Evolutionary conservation across 2,329 filamentous ascomycete species (phyloP), one percentile per base, ranked within the genome.

Genomic region (Cercospora brassicicola): DNA sequence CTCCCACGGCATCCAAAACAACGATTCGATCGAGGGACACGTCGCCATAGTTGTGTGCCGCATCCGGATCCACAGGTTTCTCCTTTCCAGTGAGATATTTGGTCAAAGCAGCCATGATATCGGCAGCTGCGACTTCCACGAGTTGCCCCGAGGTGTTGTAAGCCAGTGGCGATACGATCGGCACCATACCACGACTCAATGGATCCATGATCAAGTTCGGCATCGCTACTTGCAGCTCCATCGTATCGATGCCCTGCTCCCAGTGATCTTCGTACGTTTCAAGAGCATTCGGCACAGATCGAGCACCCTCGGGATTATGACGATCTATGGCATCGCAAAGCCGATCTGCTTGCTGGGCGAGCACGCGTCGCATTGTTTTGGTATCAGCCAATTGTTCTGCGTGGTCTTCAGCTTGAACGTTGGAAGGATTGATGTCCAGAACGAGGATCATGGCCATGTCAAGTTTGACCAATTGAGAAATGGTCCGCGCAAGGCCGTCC

Each of bases 371-470:
- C 20, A 71, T 57, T 18, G 67, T 68, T 36, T 71, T 69, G 15
- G 69, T 65, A 48, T 70, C 67, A 18, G 62, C 64, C 1, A 69
- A 30, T 28, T 64, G 55, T 10, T 61, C 53, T 1, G 48, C 62
- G 33, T 66, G 60, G 30, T 45, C 48, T 62, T 67, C 60, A 15
- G 60, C 67, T 57, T 67, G 57, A 8, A 66, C 65, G 18, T 68
- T 62, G 31, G 62, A 66, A 10, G 82, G 81, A 28, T 84, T 80
- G 62, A 89, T 91, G 74, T 97, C 94, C 8, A 97, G 82, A 1
- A 98, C 90, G 0, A 99, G 87, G 20, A 94, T 88, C 68, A 93
- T 93, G 60, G 88, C 85, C 72, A 99, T 86, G 2, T 95, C 94
- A 13, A 99, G 85, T 62, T 90, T 89, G 45, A 89, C 88, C 60